Evolutionary conservation across 78 protist species (phyloP).

Genomic region (Pelomyxa schiedti): DNA sequence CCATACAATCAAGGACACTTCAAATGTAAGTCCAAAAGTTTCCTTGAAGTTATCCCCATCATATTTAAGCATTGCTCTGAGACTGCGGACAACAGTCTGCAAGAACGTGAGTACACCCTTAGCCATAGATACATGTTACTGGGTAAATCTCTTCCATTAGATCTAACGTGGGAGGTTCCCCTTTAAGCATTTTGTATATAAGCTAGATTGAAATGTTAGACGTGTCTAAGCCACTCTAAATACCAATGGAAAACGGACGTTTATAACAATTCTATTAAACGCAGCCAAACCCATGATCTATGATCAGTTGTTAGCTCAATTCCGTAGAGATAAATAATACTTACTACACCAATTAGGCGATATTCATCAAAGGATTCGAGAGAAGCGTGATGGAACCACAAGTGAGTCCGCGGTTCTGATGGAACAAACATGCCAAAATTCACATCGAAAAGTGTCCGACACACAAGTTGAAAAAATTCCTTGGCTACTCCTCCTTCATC

Average conservation of each 20-base stretch:
- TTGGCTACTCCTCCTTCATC: constrained; percentile 97
- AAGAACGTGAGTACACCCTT: too few relatives aligned
- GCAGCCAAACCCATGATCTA: constrained; percentile 90
- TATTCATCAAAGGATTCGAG: constrained; percentile 30
- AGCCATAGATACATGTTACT: too few relatives aligned
- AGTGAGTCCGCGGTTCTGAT: too few relatives aligned
- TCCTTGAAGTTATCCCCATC: background rate
- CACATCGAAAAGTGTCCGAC: too few relatives aligned
- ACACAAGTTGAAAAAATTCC: constrained; percentile 93
- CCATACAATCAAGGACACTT: too few relatives aligned
- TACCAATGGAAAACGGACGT: constrained; percentile 87
- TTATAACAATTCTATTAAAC: constrained; percentile 87
- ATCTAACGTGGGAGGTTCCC: background rate
- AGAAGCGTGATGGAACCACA: constrained; percentile 63
- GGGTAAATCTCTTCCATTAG: background rate
- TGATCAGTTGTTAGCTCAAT: background rate
- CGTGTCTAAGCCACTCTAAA: too few relatives aligned
- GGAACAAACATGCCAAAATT: too few relatives aligned
- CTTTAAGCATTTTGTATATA: constrained; percentile 25
- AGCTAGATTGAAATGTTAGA: too few relatives aligned
- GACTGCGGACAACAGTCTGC: background rate
- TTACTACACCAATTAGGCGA: constrained; percentile 64
- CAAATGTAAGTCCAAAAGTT: background rate
- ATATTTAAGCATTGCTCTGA: background rate
- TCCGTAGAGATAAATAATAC: too few relatives aligned